Conservation (phyloP, 768 basidiomycete species). For the Fistulinella prunicolor region DNA sequence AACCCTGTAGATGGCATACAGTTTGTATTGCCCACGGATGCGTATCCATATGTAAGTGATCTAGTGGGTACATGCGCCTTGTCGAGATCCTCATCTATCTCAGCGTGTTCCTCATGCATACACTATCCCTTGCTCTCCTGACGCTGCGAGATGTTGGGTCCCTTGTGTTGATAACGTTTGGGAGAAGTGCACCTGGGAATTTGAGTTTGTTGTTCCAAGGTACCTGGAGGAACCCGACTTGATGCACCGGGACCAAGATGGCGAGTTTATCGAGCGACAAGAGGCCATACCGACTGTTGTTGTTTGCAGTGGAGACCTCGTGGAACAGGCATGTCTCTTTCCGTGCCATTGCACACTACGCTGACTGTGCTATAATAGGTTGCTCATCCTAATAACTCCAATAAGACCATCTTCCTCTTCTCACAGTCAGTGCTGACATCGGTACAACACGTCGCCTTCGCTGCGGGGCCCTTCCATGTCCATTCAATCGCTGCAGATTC, state of each 20-base stretch:
- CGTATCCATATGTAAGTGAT: conserved; percentile 77
- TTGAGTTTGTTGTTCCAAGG: conserved; percentile 91
- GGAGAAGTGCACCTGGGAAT: conserved; percentile 98
- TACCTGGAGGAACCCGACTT: conserved; percentile 59
- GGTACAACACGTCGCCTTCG: conserved; percentile 95
- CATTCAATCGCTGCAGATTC: conserved; percentile 64
- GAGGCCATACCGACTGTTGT: conserved; percentile 79
- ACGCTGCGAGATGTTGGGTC: conserved; percentile 97
- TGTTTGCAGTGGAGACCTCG: conserved; percentile 90
- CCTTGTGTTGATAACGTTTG: conserved; percentile 93
- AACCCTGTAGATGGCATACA: conserved; percentile 84
- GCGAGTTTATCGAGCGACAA: conserved; percentile 45
- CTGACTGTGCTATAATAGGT: conserved; percentile 48
- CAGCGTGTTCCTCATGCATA: conserved; percentile 93
- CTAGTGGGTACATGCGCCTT: neutral
- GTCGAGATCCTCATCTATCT: conserved; percentile 15
- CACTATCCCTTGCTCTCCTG: conserved; percentile 82
- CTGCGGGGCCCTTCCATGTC: conserved; percentile 91
- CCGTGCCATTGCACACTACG: neutral
- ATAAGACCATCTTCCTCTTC: conserved; percentile 93
- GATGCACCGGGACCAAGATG: conserved; percentile 36
- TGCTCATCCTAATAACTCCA: conserved; percentile 88
- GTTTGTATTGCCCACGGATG: conserved; percentile 76
- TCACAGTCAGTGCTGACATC: conserved; percentile 83
- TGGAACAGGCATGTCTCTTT: conserved; percentile 72